Conservation (phyloP, 2,329 filamentous ascomycete species). For the Fusarium sororula region DNA sequence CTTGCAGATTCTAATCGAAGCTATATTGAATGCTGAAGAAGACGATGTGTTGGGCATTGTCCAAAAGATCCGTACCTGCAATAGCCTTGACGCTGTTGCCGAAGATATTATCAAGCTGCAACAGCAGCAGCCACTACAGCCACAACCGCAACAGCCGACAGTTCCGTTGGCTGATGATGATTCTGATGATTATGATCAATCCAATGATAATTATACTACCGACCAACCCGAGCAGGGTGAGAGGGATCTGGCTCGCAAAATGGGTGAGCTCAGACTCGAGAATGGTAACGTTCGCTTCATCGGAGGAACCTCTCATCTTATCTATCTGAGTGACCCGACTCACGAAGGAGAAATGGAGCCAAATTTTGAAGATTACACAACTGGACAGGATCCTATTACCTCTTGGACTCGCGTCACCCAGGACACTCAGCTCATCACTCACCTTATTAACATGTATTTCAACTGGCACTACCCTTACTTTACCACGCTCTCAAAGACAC, state of each 20-base stretch:
- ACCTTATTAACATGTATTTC: conserved; percentile 97
- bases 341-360: conserved; percentile 52
- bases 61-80: conserved; percentile 86
- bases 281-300: conserved; percentile 91
- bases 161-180: conserved; percentile 51
- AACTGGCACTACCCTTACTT: conserved; percentile 98
- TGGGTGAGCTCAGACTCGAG: conserved; percentile 89
- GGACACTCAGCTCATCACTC: conserved; percentile 80
- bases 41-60: conserved; percentile 85
- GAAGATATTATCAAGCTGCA: conserved; percentile 62
- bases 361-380: conserved; percentile 56
- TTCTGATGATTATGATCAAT: conserved; percentile 52
- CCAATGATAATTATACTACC: conserved; percentile 52
- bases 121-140: conserved; percentile 44
- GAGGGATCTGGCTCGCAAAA: conserved; percentile 86
- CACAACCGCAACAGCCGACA: conserved; percentile 51
- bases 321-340: conserved; percentile 72
- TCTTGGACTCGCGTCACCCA: conserved; percentile 90
- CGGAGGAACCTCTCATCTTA: conserved; percentile 91
- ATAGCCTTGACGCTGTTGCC: conserved; percentile 68
- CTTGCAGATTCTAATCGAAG: conserved; percentile 90
- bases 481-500: conserved; percentile 83
- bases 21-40: conserved; percentile 89
- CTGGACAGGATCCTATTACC: conserved; percentile 74
- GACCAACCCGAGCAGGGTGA: conserved; percentile 66